Base-by-base conservation (phyloP, 1,284 basidiomycete genomes). In the Ganoderma boninense region DNA sequence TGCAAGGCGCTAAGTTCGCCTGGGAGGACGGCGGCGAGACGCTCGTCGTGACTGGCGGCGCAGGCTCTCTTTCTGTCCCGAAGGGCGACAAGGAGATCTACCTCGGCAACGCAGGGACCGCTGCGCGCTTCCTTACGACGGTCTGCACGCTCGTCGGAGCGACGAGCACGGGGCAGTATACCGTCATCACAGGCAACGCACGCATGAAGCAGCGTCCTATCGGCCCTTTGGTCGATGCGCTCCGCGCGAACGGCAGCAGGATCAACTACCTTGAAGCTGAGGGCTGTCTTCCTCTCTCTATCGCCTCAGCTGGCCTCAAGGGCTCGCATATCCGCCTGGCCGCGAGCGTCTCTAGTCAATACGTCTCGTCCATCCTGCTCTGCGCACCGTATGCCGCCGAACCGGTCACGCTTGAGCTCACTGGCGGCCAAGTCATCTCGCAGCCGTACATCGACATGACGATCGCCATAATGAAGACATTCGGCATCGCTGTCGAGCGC, bases 361-460 rank as follows among this genome's bases (percentile, higher is more conserved):
- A 99, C 80, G 98, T 99, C 46, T 98, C 96, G 1, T 97, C 96
- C 2, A 96, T 99, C 80, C 88, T 99, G 10, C 92, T 99, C 46
- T 98, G 96, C 78, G 97, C 97, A 0, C 97, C 97, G 0, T 99
- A 99, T 80, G 97, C 97, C 1, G 79, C 83, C 49, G 87, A 95
- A 77, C 87, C 92, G 14, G 89, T 98, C 73, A 92, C 91, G 5
- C 91, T 99, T 69, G 95, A 98, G 83, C 90, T 99, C 70, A 93
- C 91, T 0, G 97, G 97, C 32, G 96, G 95, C 4, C 90, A 94
- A 77, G 98, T 99, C 79, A 98, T 99, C 82, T 98, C 96, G 23
- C 97, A 99, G 84, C 97, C 97, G 2, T 99, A 99, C 86, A 99
- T 99, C 82, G 97, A 99, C 84, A 98, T 99, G 97, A 99, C 98